Evolutionary conservation across 148 eudicot species (phyloP), one percentile per base, ranked within the genome.

Genomic region (Fagopyrum homotropicum): DNA sequence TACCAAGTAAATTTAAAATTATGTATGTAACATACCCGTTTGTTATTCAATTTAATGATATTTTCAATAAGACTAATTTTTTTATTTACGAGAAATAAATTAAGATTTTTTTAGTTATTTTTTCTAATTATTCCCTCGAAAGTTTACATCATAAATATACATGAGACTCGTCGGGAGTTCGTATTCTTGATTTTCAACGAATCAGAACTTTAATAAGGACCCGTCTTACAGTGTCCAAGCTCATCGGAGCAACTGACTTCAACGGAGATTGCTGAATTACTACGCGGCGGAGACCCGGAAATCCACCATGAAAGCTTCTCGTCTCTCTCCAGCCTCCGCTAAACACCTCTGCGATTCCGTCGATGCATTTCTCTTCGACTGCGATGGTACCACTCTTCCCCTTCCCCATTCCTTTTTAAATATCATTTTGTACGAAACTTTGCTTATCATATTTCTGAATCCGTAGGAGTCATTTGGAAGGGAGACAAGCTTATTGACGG

Each of bases 401-500:
- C 26, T 46, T 72, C 14, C 44, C 56, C 19, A 6, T 19, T 52
- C 16, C n/a, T 30, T 68, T 2, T 40, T 29, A 30, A 60, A 2
- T 15, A 44, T 66, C 43, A 57, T 22, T 19, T 17, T 22, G 10
- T 2, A 35, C 19, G 9, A 50, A 9, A 2, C 69, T 45, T 7
- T 17, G 15, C 22, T 60, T 35, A 0, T 66, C 5, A 64, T 64
- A 22, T 15, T 52, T 7, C 9, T 4, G 26, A 61, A 61, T 64
- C 1, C 61, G 47, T 49, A 89, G 93, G 93, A 45, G 93, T 89
- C 9, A 83, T 89, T 43, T 89, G 93, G 93, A 89, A 87, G 77
- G 93, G 90, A 2, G 88, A 89, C 78, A 77, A 71, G 46, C 83
- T 89, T 68, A 89, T 89, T 57, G 88, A 89, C 78, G 93, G 93